Conservation (phyloP, 1,139 yeast genomes). For the Kodamaea arcana region DNA sequence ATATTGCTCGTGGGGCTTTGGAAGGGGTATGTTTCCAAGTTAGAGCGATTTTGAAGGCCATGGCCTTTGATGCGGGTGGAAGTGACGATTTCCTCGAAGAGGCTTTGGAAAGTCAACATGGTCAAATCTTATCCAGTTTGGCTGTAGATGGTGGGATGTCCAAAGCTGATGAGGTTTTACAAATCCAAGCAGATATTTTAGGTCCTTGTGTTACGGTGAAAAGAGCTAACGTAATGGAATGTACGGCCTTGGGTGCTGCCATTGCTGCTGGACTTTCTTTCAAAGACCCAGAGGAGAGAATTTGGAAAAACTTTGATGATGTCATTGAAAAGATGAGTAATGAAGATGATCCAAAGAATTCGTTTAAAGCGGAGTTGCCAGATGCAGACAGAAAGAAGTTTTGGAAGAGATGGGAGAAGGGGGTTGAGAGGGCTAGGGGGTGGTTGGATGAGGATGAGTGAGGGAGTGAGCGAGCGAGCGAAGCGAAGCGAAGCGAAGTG, state of each 20-base stretch:
- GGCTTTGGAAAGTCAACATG: slow-evolving; percentile 39
- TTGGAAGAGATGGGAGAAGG: slow-evolving; percentile 81
- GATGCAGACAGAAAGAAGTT: slow-evolving; percentile 58
- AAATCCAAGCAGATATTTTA: slow-evolving; percentile 86
- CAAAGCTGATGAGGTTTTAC: slow-evolving; percentile 86
- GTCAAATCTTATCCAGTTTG: slow-evolving; percentile 50
- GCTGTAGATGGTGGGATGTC: slow-evolving; percentile 98
- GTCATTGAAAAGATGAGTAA: slow-evolving; percentile 36
- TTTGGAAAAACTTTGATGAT: slow-evolving; percentile 77
- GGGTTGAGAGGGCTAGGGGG: slow-evolving; percentile 70
- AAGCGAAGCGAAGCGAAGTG: neutral
- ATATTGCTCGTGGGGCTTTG: slow-evolving; percentile 88
- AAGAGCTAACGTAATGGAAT: slow-evolving; percentile 80
- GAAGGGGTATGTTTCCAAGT: slow-evolving; percentile 96
- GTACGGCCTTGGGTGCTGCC: slow-evolving; percentile 96
- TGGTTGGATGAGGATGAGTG: slow-evolving; percentile 57
- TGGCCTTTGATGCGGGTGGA: slow-evolving; percentile 78
- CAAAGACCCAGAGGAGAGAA: slow-evolving; percentile 51
- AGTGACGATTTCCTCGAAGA: slow-evolving; percentile 45
- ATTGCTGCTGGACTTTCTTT: slow-evolving; percentile 87
- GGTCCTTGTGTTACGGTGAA: slow-evolving; percentile 82
- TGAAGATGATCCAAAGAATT: slow-evolving; percentile 34
- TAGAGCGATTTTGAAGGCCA: slow-evolving; percentile 83
- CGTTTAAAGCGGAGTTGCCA: slow-evolving; percentile 55
- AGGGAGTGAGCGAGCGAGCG: slow-evolving; percentile 1